These are phyloP conservation scores for Chytriomyces confervae DNA, from an alignment of 192 early-diverging fungal genomes.

Conservation along the genomic window DNA sequence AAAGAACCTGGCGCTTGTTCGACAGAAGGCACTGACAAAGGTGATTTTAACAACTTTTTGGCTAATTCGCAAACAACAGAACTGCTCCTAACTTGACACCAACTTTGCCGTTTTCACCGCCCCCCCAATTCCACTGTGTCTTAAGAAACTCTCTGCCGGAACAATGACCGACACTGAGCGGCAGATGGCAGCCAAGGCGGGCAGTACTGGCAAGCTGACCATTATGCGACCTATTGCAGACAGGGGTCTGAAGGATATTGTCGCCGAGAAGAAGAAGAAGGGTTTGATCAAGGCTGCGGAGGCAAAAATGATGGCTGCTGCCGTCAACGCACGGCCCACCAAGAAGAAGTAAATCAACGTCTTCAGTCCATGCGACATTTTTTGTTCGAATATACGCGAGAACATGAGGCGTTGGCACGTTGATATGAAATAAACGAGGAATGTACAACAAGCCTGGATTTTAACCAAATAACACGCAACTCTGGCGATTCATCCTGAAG, in stretches of 20 bases:
- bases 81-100: background rate
- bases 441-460: no score
- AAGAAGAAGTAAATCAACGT: background rate
- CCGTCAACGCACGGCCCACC: background rate
- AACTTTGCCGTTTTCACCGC: background rate
- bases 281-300: constrained; percentile 23
- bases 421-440: no score
- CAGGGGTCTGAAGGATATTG: constrained; percentile 53
- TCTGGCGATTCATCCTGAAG: no score
- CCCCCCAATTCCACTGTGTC: background rate
- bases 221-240: constrained; percentile 77
- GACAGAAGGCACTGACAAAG: constrained; percentile 24
- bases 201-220: constrained; percentile 76
- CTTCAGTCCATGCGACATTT: no score
- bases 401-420: no score
- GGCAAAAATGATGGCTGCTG: constrained; percentile 32
- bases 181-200: constrained; percentile 75
- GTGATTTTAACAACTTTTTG: background rate
- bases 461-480: no score
- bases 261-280: constrained; percentile 56
- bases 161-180: constrained; percentile 53
- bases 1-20: constrained; percentile 30
- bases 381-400: no score
- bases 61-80: background rate
- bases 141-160: constrained; percentile 50